Percentiles rank a stretch among this genome's conserved stretches.
These are phyloP conservation scores for Collybia sordida DNA, from an alignment of 768 basidiomycete genomes.

Conservation along the genomic window DNA sequence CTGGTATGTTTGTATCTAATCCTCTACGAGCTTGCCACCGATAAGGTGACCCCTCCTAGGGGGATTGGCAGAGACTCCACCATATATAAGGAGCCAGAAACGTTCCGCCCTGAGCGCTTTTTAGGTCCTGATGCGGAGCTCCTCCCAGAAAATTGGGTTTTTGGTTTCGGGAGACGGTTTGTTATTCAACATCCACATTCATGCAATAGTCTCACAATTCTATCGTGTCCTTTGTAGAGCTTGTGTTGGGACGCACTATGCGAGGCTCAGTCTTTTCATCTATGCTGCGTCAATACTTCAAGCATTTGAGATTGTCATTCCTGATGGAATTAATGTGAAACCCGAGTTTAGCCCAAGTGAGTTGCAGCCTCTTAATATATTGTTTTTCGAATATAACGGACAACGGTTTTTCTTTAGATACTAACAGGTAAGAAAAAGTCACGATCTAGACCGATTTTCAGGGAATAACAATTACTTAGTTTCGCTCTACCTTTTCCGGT, in stretches of 20 bases:
- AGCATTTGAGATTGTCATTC: too few species aligned
- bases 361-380: too few species aligned
- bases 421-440: too few species aligned
- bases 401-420: too few species aligned
- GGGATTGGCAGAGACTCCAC: conserved; percentile 2
- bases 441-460: too few species aligned
- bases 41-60: background rate
- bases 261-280: too few species aligned
- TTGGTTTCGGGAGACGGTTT: conserved; percentile 28
- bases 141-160: conserved; percentile 9
- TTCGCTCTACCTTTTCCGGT: too few species aligned
- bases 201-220: background rate
- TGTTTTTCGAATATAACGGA: too few species aligned
- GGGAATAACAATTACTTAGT: too few species aligned
- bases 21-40: background rate
- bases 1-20: conserved; percentile 1
- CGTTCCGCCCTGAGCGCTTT: conserved; percentile 21
- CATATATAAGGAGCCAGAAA: conserved; percentile 15
- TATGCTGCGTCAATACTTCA: too few species aligned
- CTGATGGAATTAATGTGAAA: too few species aligned
- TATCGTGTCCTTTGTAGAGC: background rate
- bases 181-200: background rate
- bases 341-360: too few species aligned
- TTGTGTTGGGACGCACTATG: conserved; percentile 1
- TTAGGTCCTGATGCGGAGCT: conserved; percentile 7